Conservation (phyloP, 1,284 basidiomycete species). For the Prillingera fragicola region DNA sequence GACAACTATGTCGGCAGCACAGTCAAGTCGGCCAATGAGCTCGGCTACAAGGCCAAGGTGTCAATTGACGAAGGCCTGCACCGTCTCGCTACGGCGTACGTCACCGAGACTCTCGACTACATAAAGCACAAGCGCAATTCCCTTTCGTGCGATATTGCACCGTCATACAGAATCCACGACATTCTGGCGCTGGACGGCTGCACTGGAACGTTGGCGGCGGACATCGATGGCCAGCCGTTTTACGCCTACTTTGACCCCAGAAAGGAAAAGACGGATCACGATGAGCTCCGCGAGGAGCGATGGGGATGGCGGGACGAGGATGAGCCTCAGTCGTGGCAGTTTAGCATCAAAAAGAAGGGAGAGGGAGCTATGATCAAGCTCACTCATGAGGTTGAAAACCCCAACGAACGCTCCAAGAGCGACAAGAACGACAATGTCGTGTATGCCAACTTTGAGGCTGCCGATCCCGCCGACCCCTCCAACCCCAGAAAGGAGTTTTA, state of each 20-base stretch:
- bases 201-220: constrained; percentile 15
- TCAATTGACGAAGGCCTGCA: constrained; percentile 24
- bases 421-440: constrained; percentile 3
- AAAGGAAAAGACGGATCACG: too few species aligned
- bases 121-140: constrained; percentile 13
- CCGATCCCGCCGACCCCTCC: not conserved
- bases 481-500: constrained; percentile 2
- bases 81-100: constrained; percentile 15
- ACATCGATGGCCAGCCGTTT: constrained; percentile 11
- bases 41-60: constrained; percentile 23
- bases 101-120: constrained; percentile 13
- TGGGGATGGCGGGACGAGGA: constrained; percentile 23
- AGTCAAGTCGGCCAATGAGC: constrained; percentile 11
- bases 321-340: constrained; percentile 20
- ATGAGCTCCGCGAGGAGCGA: not conserved
- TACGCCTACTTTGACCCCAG: too few species aligned
- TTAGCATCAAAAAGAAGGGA: constrained; percentile 11
- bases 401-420: too few species aligned
- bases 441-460: not conserved
- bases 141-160: too few species aligned
- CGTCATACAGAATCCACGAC: constrained; percentile 10
- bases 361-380: constrained; percentile 1
- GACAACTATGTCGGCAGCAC: constrained; percentile 23
- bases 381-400: constrained; percentile 2
- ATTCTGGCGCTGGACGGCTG: constrained; percentile 23